Base-by-base conservation (phyloP, 2,329 filamentous ascomycete genomes). In the Escovopsis weberi region DNA sequence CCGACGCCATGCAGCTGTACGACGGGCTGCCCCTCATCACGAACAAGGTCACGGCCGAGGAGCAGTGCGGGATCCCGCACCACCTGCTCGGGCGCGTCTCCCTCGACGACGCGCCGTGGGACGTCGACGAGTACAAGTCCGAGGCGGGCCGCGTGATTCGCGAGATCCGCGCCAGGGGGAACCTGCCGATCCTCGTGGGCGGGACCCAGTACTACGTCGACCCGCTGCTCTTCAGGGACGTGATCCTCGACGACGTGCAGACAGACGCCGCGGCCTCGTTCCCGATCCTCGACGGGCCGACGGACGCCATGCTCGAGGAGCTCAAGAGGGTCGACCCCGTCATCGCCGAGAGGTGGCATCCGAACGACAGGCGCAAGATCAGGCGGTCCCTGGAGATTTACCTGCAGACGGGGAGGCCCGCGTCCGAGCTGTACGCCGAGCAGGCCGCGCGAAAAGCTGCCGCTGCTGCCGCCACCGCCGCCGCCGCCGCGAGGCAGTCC, bases 1-100 rank as follows among this genome's bases (percentile, higher is more conserved):
- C 85, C 38, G 91, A 98, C 68, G 91, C 91, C 34, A 94, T 98
- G 87, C 91, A 98, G 59, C 79, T 98, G 64, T 98, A 98, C 60
- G 74, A 75, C 42, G 91, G 91, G 3, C 67, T 98, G 37, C 87
- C 91, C 5, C 81, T 96, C 49, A 89, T 96, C 52, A 98, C 91
- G 26, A 98, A 98, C 61, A 94, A 96, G 59, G 83, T 96, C 45
- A 76, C 84, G 0, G 41, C 57, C 1, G 70, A 78, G 18, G 89
- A 96, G 58, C 80, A 79, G 54, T 74, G 81, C 47, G 85, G 82
- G 9, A 70, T 98, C 10, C 82, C 83, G 4, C 91, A 98, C 57
- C 89, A 98, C 60, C 67, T 98, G 4, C 73, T 98, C 23, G 85
- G 84, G 41, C 80, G 79, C 48, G 80, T 96, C 43, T 70, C 75